Evolutionary conservation across 768 basidiomycete genomes (phyloP), one percentile per base, ranked within the genome.

Genomic region (Chlorophyllum brunneum): DNA sequence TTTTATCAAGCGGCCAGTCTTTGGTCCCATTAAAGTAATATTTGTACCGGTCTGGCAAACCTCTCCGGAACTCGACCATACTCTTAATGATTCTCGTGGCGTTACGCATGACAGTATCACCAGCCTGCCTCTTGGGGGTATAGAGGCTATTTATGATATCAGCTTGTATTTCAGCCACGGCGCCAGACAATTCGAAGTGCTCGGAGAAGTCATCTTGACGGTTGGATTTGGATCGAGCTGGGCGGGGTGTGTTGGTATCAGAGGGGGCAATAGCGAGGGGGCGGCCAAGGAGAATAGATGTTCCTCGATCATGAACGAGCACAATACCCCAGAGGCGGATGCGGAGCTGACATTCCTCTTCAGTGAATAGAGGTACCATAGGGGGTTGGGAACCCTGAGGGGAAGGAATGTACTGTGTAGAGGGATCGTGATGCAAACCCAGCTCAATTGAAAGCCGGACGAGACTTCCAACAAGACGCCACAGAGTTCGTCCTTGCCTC

Each of bases 61-160:
- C 75, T 53, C 78, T 74, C 57, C 85, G 72, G 64, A 89, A 88
- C 53, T 85, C 84, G 23, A 75, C 68, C 78, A 92, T 83, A 58
- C 81, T 81, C 68, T 84, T 87, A 55, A 89, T 86, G 50, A 92
- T 90, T 48, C 91, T 76, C 20, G 77, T 85, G 20, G 90, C 87
- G 59, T 88, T 84, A 38, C 81, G 80, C 76, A 91, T 82, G 55
- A 90, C 80, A 7, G 79, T 71, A 57, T 89, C 86, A 1, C 77
- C 78, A 20, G 75, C 77, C 66, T 86, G 85, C 41, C 76, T 77
- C n/a, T 83, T 81, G 1, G 91, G 90, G 6, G 82, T 76, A 62
- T 92, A 93, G 6, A 93, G 75, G 8, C 88, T 88, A 63, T 88
- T 89, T 72, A 92, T 88, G 54, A 93, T 89, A 56, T 92, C 91